These are phyloP conservation scores for Thraustochytrium striatum DNA, from an alignment of 352 stramenopile genomes.

Conservation along the genomic window DNA sequence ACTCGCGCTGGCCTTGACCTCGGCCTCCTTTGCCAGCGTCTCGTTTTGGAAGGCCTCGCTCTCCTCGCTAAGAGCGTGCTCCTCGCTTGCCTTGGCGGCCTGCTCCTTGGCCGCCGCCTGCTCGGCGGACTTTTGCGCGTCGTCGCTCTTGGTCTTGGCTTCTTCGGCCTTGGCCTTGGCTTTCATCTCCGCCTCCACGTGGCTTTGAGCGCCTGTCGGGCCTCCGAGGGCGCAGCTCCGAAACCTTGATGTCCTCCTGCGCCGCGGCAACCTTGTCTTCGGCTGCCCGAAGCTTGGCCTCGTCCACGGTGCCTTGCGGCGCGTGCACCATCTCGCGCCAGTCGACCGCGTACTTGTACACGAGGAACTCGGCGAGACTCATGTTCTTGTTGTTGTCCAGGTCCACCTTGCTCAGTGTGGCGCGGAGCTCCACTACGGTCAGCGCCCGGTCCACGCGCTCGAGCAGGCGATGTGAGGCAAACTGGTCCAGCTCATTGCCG, in stretches of 20 bases:
- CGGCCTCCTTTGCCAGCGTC: conserved; percentile 38
- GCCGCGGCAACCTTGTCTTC: conserved; percentile 49
- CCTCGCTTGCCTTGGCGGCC: conserved; percentile 8
- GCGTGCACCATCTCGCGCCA: conserved; percentile 53
- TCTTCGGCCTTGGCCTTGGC: conserved; percentile 33
- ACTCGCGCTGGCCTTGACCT: conserved; percentile 14
- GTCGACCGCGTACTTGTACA: conserved; percentile 55
- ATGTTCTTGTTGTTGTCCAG: conserved; percentile 57
- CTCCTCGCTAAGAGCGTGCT: conserved; percentile 43
- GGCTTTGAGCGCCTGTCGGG: background rate
- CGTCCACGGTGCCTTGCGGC: conserved; percentile 17
- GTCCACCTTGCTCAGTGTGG: conserved; percentile 49
- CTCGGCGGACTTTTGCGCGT: conserved; percentile 1
- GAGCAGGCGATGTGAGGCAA: conserved; percentile 43
- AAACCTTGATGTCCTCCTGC: conserved; percentile 45
- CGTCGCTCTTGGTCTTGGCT: conserved; percentile 4
- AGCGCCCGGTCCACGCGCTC: conserved; percentile 6
- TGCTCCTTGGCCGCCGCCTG: conserved; percentile 30
- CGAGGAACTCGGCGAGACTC: conserved; percentile 55
- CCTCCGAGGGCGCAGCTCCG: background rate
- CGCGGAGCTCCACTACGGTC: conserved; percentile 14
- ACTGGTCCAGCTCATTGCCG: conserved; percentile 49
- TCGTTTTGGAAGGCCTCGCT: conserved; percentile 34
- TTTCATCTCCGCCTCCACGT: background rate
- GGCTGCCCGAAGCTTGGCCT: conserved; percentile 7